phyloP scores from a whole-genome alignment of 2,329 filamentous ascomycete species.

The Atkinsonella hypoxylon region DNA sequence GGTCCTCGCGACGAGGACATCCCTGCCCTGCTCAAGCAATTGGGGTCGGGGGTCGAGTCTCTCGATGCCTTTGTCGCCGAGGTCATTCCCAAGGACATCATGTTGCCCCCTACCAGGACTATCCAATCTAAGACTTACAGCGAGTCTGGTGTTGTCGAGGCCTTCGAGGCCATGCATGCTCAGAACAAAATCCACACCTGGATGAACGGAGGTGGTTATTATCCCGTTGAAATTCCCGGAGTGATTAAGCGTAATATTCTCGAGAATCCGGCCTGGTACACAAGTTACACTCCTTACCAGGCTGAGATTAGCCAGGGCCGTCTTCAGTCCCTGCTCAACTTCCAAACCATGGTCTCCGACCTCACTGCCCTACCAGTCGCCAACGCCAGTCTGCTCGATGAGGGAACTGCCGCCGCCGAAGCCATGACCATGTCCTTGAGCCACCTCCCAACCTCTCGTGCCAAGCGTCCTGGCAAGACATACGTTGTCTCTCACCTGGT shows the following conservation, averaged over 20 bases:
- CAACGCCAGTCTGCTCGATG: constrained; percentile 84
- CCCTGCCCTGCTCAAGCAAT: constrained; percentile 64
- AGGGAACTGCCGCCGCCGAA: constrained; percentile 85
- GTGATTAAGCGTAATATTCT: constrained; percentile 90
- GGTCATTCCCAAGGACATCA: constrained; percentile 70
- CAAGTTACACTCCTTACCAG: constrained; percentile 95
- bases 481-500: constrained; percentile 74
- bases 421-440: constrained; percentile 91
- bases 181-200: constrained; percentile 38
- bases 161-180: constrained; percentile 26
- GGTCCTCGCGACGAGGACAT: constrained; percentile 62
- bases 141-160: constrained; percentile 13
- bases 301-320: constrained; percentile 94
- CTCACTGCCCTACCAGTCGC: constrained; percentile 77
- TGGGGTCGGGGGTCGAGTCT: constrained; percentile 61
- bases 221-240: constrained; percentile 71
- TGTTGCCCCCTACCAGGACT: constrained; percentile 25
- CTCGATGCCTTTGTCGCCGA: constrained; percentile 76
- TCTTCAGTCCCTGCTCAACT: constrained; percentile 85
- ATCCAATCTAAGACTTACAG: constrained; percentile 44
- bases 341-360: constrained; percentile 85
- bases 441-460: constrained; percentile 55
- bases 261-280: constrained; percentile 94
- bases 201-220: constrained; percentile 82
- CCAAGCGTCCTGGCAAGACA: constrained; percentile 64